Conservation (phyloP, 495 filamentous ascomycete genomes). For the Durotheca rogersii region DNA sequence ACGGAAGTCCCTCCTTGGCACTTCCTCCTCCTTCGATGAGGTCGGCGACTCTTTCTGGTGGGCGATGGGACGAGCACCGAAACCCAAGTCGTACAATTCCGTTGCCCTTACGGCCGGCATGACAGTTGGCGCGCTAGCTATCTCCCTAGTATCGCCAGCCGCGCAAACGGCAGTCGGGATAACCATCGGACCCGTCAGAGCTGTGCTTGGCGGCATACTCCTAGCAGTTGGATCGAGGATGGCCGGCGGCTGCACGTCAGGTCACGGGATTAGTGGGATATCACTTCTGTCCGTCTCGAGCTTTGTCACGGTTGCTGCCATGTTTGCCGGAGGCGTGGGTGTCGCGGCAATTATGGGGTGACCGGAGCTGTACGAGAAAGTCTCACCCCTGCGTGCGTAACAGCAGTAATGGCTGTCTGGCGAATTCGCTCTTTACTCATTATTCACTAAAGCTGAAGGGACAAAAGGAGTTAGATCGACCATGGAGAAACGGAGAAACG, state of each 20-base stretch:
- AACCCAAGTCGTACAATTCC: constrained; percentile 35
- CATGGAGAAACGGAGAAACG: no score
- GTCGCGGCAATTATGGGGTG: constrained; percentile 12
- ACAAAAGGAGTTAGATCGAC: neutral
- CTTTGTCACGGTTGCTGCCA: constrained; percentile 50
- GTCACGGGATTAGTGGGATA: constrained; percentile 60
- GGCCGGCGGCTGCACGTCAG: constrained; percentile 60
- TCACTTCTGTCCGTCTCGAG: constrained; percentile 52
- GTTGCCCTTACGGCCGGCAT: constrained; percentile 50
- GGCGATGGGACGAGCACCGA: constrained; percentile 27
- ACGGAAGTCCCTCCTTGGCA: constrained; percentile 48
- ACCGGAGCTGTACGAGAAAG: neutral
- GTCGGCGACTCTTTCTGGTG: constrained; percentile 49
- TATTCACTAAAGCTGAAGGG: neutral
- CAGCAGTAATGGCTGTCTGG: neutral
- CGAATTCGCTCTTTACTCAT: neutral
- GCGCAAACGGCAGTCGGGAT: constrained; percentile 24
- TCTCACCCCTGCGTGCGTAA: neutral
- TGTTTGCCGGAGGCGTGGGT: constrained; percentile 49
- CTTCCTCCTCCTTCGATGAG: constrained; percentile 55
- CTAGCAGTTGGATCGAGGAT: constrained; percentile 55
- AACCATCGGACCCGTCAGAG: constrained; percentile 34
- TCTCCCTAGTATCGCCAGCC: constrained; percentile 33
- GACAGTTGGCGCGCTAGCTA: constrained; percentile 40
- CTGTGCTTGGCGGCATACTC: constrained; percentile 50